Conservation (phyloP, 2,329 filamentous ascomycete species). For the Trichoderma cornu-damae region DNA sequence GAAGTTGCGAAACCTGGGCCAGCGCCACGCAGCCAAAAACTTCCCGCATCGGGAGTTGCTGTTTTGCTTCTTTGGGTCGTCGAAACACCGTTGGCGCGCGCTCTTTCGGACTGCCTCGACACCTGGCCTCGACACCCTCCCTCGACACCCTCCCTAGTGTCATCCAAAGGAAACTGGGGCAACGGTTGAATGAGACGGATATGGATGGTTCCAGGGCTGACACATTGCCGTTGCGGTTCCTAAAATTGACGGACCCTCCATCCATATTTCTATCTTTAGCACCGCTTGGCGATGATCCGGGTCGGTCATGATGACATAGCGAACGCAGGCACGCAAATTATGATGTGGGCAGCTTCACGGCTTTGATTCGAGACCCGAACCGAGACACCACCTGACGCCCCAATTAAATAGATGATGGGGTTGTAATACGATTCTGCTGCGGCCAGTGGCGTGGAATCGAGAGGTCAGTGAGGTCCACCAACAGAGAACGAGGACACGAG, state of each 20-base stretch:
- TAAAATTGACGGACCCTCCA: background rate
- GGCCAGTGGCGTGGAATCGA: conserved; percentile 18
- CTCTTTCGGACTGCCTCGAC: background rate
- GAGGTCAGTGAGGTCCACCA: background rate
- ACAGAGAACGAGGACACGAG: conserved; percentile 19
- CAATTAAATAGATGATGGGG: conserved; percentile 10
- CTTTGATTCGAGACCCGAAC: background rate
- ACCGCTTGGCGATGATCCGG: background rate
- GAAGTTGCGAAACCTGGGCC: conserved; percentile 1
- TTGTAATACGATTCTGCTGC: conserved; percentile 16
- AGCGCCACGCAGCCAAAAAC: conserved; percentile 6
- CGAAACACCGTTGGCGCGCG: conserved; percentile 8
- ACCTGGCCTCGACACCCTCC: background rate
- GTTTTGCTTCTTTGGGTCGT: conserved; percentile 14
- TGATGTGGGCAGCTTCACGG: conserved; percentile 9
- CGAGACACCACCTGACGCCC: conserved; percentile 20
- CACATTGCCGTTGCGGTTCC: background rate
- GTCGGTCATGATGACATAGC: conserved; percentile 13
- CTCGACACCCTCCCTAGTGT: background rate
- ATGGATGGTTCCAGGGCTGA: background rate
- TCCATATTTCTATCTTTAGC: conserved; percentile 6
- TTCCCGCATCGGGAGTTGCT: background rate
- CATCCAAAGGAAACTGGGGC: background rate
- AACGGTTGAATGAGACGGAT: background rate
- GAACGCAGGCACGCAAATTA: background rate